These are phyloP conservation scores for Neurospora sp. DNA, from an alignment of 495 filamentous ascomycete genomes.

Conservation along the genomic window DNA sequence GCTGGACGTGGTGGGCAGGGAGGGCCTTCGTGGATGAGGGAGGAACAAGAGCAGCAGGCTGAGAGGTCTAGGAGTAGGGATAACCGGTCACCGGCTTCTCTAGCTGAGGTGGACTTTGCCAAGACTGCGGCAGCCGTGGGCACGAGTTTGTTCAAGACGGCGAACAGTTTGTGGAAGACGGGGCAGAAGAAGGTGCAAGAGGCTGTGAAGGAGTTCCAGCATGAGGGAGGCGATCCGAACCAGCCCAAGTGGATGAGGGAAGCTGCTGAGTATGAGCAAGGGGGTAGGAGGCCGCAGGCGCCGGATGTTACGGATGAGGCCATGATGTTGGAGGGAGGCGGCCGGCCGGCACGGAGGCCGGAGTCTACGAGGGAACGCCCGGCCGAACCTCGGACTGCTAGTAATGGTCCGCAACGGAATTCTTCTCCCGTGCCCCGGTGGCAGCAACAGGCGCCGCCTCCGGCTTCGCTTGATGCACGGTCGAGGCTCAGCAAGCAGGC, in stretches of 20 bases:
- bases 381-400: slow-evolving; percentile 11
- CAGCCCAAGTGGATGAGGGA: slow-evolving; percentile 93
- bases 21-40: slow-evolving; percentile 28
- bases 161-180: slow-evolving; percentile 87
- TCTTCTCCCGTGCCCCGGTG: slow-evolving; percentile 36
- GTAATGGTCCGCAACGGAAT: slow-evolving; percentile 24
- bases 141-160: slow-evolving; percentile 80
- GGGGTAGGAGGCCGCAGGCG: slow-evolving; percentile 5
- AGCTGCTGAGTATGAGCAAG: slow-evolving; percentile 36
- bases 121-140: slow-evolving; percentile 76
- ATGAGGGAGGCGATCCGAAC: slow-evolving; percentile 55
- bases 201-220: slow-evolving; percentile 82
- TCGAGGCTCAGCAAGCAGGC: slow-evolving; percentile 56
- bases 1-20: slow-evolving; percentile 9
- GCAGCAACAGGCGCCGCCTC: slow-evolving; percentile 32
- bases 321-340: slow-evolving; percentile 69
- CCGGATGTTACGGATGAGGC: slow-evolving; percentile 73
- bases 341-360: slow-evolving; percentile 32
- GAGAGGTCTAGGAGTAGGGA: slow-evolving; percentile 39
- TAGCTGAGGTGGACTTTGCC: slow-evolving; percentile 62
- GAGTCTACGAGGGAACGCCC: slow-evolving; percentile 13
- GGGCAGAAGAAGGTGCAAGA: slow-evolving; percentile 91
- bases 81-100: slow-evolving; percentile 45
- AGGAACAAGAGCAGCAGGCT: slow-evolving; percentile 12
- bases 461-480: slow-evolving; percentile 37